A percentile compares a stretch with the other conserved stretches of the same genome.
These are phyloP conservation scores for Daldinia sp. DNA, from an alignment of 2,329 filamentous ascomycete species.

Conservation along the genomic window DNA sequence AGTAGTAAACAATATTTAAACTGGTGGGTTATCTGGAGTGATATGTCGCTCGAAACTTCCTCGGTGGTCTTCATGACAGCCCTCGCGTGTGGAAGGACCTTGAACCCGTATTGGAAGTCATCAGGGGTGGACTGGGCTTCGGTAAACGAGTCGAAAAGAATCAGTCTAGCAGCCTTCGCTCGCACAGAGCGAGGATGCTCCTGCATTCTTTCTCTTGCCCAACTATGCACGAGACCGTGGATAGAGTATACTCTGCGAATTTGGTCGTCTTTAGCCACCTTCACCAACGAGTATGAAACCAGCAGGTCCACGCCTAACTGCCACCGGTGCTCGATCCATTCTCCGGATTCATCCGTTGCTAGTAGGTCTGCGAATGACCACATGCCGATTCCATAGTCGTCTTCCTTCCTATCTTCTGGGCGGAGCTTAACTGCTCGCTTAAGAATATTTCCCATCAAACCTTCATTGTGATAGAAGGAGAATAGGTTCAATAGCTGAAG, in stretches of 20 bases:
- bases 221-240: constrained; percentile 21
- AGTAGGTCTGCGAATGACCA: constrained; percentile 17
- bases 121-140: not conserved
- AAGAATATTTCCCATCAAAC: constrained; percentile 36
- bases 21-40: not conserved
- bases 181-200: not conserved
- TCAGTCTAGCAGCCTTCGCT: constrained; percentile 13
- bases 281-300: constrained; percentile 22
- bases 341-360: constrained; percentile 6
- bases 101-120: constrained; percentile 2
- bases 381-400: constrained; percentile 14
- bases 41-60: not conserved
- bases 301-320: constrained; percentile 11
- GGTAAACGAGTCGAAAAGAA: constrained; percentile 27
- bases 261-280: constrained; percentile 12
- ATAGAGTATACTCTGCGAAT: constrained; percentile 10
- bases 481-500: constrained; percentile 47
- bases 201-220: constrained; percentile 23
- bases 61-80: constrained; percentile 7
- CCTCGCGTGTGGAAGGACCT: constrained; percentile 7
- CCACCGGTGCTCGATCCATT: constrained; percentile 19
- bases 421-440: constrained; percentile 25
- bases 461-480: constrained; percentile 50
- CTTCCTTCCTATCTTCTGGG: constrained; percentile 10
- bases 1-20: not conserved